Evolutionary conservation across 352 stramenopile genomes (phyloP), one percentile per base, ranked within the genome.

Genomic region (Phytophthora pisi): DNA sequence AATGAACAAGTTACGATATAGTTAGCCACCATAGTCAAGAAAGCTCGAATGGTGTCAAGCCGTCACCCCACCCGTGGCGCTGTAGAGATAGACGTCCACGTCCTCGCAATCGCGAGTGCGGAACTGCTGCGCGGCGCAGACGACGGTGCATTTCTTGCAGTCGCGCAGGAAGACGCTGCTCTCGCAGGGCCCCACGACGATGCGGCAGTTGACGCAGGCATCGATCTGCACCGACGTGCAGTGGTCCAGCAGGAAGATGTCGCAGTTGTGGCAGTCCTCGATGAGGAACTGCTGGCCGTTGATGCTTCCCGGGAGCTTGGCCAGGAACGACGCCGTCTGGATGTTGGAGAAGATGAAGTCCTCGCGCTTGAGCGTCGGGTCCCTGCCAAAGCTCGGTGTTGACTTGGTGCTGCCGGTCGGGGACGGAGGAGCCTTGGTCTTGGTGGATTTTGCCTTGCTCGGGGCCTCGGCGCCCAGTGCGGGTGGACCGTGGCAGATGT

Each of bases 261-360:
- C 82, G 61, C 84, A 93, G 65, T 88, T 82, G 51, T 65, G 55
- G 62, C 82, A 92, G 49, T 88, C 72, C 45, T 94, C 84, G 50
- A 94, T 72, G 56, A 94, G 68, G 66, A 94, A 94, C 59, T 94
- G 86, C 78, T 94, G 84, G 47, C 86, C 86, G 51, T 84, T 86
- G 62, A 94, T 78, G 53, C 53, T 82, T 28, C 86, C 86, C 2
- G 86, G 84, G 23, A 76, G 68, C 57, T 89, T 91, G 45, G 75
- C 52, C 18, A 92, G 72, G 43, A 77, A 74, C 3, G 71, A 78
- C 4, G 77, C 68, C 20, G 63, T 71, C 23, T 73, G 64, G 28
- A 82, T 68, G 57, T 77, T 74, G 46, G 81, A 72, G 64, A 90
- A 88, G 69, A 92, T 81, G 24, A 77, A 92, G 60, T 94, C 82